A percentile compares a stretch with the other conserved stretches of the same genome.
These are phyloP conservation scores for Syncephalastrum monosporum DNA, from an alignment of 371 early-diverging fungal species.

Conservation along the genomic window DNA sequence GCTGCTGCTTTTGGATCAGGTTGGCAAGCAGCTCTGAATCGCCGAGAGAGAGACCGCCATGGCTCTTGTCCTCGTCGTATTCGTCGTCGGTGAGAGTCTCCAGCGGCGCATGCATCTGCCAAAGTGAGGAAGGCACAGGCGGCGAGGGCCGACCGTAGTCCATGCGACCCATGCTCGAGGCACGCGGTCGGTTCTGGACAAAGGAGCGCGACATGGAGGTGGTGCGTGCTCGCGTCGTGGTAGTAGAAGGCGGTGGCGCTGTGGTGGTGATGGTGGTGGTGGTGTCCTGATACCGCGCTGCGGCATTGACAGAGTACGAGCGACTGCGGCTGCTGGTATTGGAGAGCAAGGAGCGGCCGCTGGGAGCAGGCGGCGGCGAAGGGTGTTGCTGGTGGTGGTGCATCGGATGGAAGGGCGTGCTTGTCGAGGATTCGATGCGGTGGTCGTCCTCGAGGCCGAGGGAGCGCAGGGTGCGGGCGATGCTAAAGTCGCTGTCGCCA, in stretches of 20 bases:
- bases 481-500: slow-evolving; percentile 61
- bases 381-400: slow-evolving; percentile 29
- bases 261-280: slow-evolving; percentile 6
- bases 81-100: slow-evolving; percentile 43
- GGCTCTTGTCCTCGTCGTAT: slow-evolving; percentile 6
- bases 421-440: neutral
- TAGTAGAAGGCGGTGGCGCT: neutral
- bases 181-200: slow-evolving; percentile 55
- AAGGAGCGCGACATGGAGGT: slow-evolving; percentile 27
- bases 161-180: slow-evolving; percentile 62
- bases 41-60: slow-evolving; percentile 34
- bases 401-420: slow-evolving; percentile 14
- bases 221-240: slow-evolving; percentile 21
- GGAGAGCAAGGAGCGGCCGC: too few relatives aligned
- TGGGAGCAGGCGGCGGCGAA: slow-evolving; percentile 18
- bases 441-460: slow-evolving; percentile 72
- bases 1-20: slow-evolving; percentile 29
- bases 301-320: slow-evolving; percentile 75
- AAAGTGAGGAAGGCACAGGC: slow-evolving; percentile 36
- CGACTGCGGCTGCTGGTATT: slow-evolving; percentile 46
- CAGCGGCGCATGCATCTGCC: slow-evolving; percentile 45
- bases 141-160: slow-evolving; percentile 32
- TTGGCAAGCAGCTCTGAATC: slow-evolving; percentile 50
- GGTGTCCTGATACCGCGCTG: slow-evolving; percentile 53
- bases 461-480: slow-evolving; percentile 73